Evolutionary conservation across 192 early-diverging fungal genomes (phyloP), one percentile per base, ranked within the genome.

Genomic region (Backusella tarrabulga): DNA sequence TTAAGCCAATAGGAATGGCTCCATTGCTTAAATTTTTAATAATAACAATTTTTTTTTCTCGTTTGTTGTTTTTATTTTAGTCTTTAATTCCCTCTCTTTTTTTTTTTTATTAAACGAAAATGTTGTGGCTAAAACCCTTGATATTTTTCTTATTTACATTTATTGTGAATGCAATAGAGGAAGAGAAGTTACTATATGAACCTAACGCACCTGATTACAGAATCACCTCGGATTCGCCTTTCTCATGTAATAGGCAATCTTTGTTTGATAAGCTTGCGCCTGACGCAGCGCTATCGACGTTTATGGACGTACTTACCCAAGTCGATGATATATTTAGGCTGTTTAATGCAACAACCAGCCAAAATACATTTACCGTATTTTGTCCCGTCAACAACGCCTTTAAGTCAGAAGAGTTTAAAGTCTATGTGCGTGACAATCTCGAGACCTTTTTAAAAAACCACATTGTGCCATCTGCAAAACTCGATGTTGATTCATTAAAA

Each of bases 311-410:
- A 21, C 66, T 83, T 26, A 83, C 75, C 21, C 77, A 73, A 73
- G 77, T 66, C 11, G 63, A 71, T n/a, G 73, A 72, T 35, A 54
- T 83, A 17, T 72, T 83, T 42, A 26, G 56, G 3, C 36, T 79
- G 6, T 66, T 83, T 34, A 79, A 78, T 66, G 46, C 73, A 34
- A 68, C 74, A 8, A n/a, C 44, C 21, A 73, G 67, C 34, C 74
- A 67, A 67, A 60, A 71, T 17, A 56, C 71, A 4, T 73, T 83
- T 54, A 83, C 81, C 5, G 74, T 83, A 0, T 83, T 83, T 60
- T 44, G 74, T 74, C 81, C 81, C 2, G 75, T 75, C 71, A 83
- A 83, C 52, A n/a, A 35, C n/a, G 81, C 81, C 6, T 79, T 83
- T 32, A 44, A 34, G 29, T 63, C 34, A 11, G 42, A 76, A 38